Percentiles rank a stretch among this genome's conserved stretches.
These are phyloP conservation scores for Penicillium glabrum DNA, from an alignment of 2,329 filamentous ascomycete genomes.

Conservation along the genomic window DNA sequence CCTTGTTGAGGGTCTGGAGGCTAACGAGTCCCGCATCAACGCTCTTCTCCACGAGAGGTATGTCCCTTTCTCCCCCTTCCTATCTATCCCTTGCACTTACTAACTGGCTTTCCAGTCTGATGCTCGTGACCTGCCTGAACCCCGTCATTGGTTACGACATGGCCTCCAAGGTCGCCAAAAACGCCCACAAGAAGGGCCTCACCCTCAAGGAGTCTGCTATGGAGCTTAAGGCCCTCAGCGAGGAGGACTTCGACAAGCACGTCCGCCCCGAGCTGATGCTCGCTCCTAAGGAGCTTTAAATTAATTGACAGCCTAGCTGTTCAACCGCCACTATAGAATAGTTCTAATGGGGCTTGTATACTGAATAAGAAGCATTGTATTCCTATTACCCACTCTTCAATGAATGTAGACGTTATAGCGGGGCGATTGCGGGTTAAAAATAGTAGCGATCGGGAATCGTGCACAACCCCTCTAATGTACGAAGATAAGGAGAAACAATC, in stretches of 20 bases:
- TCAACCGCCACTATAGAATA: slow-evolving; percentile 18
- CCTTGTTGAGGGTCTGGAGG: slow-evolving; percentile 80
- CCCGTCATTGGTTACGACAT: slow-evolving; percentile 97
- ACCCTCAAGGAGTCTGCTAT: slow-evolving; percentile 92
- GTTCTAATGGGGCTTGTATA: slow-evolving; percentile 21
- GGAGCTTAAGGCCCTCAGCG: slow-evolving; percentile 84
- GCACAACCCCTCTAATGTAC: background rate
- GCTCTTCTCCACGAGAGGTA: slow-evolving; percentile 93
- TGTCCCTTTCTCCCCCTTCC: slow-evolving; percentile 33
- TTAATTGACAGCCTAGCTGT: slow-evolving; percentile 9
- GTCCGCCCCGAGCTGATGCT: slow-evolving; percentile 96
- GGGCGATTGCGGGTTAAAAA: background rate
- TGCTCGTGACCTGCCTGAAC: slow-evolving; percentile 98
- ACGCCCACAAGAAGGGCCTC: slow-evolving; percentile 96
- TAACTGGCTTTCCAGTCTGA: slow-evolving; percentile 62
- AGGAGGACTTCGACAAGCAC: slow-evolving; percentile 84
- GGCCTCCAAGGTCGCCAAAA: slow-evolving; percentile 96
- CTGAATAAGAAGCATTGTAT: slow-evolving; percentile 15
- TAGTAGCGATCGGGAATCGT: background rate
- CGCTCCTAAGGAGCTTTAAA: slow-evolving; percentile 68
- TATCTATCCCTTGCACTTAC: slow-evolving; percentile 8
- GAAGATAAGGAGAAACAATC: background rate
- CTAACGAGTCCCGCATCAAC: slow-evolving; percentile 89
- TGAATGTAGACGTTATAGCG: background rate
- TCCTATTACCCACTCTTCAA: background rate